Conservation (phyloP, 2,329 filamentous ascomycete species). For the Phialocephala sp. region DNA sequence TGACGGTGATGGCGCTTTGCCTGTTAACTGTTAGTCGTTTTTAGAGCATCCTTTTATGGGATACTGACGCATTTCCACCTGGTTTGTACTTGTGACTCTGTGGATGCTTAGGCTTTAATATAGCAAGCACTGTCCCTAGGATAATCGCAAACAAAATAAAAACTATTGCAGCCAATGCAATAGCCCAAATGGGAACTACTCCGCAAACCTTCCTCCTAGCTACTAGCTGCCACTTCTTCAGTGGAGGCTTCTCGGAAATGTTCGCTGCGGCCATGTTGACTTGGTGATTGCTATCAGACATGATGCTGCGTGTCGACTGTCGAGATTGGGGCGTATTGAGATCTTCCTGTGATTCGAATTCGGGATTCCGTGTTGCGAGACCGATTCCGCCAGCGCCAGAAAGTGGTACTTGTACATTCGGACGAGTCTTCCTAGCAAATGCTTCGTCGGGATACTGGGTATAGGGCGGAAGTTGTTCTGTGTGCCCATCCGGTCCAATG, state of each 20-base stretch:
- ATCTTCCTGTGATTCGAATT: conserved; percentile 65
- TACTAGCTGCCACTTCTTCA: conserved; percentile 57
- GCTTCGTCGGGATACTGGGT: conserved; percentile 83
- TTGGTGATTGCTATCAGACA: conserved; percentile 58
- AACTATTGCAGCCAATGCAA: conserved; percentile 57
- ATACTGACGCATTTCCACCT: conserved; percentile 32
- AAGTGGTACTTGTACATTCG: conserved; percentile 37
- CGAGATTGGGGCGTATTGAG: conserved; percentile 56
- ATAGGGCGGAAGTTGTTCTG: conserved; percentile 91
- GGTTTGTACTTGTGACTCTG: conserved; percentile 14
- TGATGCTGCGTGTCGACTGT: conserved; percentile 58
- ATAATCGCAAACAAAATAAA: conserved; percentile 64
- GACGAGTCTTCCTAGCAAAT: conserved; percentile 59
- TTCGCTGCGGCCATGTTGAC: conserved; percentile 57
- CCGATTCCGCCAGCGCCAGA: conserved; percentile 65
- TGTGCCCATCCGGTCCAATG: conserved; percentile 85
- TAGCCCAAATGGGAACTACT: conserved; percentile 66
- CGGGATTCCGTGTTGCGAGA: conserved; percentile 64
- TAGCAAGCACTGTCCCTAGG: conserved; percentile 50
- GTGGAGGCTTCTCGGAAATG: conserved; percentile 53
- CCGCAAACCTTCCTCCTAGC: conserved; percentile 63
- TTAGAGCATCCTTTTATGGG: neutral
- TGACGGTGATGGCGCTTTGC: conserved; percentile 21
- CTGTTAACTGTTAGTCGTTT: conserved; percentile 19
- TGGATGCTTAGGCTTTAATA: conserved; percentile 33